Evolutionary conservation across 1,139 yeast genomes (phyloP).

Genomic region (Zygoascus sp.): DNA sequence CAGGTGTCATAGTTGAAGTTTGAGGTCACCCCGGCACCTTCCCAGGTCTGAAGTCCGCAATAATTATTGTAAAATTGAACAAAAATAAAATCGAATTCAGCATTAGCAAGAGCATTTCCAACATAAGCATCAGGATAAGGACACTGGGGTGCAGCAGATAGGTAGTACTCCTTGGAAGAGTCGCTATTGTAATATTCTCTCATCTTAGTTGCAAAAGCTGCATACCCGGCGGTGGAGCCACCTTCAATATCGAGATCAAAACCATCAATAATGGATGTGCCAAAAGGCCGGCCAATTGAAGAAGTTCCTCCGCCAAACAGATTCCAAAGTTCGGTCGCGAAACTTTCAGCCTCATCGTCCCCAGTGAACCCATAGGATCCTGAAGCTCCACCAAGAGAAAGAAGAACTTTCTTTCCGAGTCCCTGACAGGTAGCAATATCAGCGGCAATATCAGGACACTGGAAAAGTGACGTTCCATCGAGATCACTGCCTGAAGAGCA

Average conservation of each 20-base stretch:
- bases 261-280: slow-evolving; percentile 58
- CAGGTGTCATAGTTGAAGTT: slow-evolving; percentile 79
- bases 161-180: slow-evolving; percentile 52
- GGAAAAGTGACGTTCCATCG: slow-evolving; percentile 30
- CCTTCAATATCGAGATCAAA: slow-evolving; percentile 69
- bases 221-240: slow-evolving; percentile 47
- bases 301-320: slow-evolving; percentile 72
- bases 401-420: slow-evolving; percentile 68
- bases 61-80: slow-evolving; percentile 91
- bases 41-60: slow-evolving; percentile 43
- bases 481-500: slow-evolving; percentile 39
- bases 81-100: slow-evolving; percentile 75
- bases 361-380: slow-evolving; percentile 69
- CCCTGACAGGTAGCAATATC: slow-evolving; percentile 79
- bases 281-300: slow-evolving; percentile 64
- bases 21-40: slow-evolving; percentile 17
- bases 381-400: slow-evolving; percentile 87
- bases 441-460: slow-evolving; percentile 39
- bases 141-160: slow-evolving; percentile 95
- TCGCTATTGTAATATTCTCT: slow-evolving; percentile 48
- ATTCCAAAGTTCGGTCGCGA: slow-evolving; percentile 77
- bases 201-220: slow-evolving; percentile 47
- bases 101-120: slow-evolving; percentile 57
- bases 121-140: slow-evolving; percentile 83
- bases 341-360: slow-evolving; percentile 56